Conservation (phyloP, 768 basidiomycete species). For the Russula olivacea region DNA sequence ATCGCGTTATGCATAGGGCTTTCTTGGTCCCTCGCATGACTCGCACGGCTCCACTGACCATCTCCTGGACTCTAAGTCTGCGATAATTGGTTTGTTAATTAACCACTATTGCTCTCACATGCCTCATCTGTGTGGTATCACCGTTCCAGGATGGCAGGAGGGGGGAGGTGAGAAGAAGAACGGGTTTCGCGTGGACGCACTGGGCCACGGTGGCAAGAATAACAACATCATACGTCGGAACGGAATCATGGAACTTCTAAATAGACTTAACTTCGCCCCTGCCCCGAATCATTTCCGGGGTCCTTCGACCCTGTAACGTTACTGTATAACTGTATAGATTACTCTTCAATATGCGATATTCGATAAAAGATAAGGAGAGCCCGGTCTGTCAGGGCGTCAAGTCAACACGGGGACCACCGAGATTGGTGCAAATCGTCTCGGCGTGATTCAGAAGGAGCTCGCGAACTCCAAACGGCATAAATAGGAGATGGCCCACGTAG, state of each 20-base stretch:
- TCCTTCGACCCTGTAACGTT: background rate
- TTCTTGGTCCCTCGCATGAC: background rate
- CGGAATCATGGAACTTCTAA: background rate
- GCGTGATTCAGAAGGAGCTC: background rate
- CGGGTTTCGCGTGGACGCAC: background rate
- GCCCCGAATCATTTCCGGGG: background rate
- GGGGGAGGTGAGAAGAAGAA: background rate
- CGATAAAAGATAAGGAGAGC: constrained; percentile 1
- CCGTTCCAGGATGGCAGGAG: background rate
- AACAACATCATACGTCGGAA: background rate
- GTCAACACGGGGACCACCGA: background rate
- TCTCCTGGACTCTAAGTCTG: too few relatives aligned
- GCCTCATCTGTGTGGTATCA: background rate
- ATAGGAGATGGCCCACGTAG: background rate
- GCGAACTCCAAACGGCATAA: background rate
- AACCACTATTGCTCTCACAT: background rate
- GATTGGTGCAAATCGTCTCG: background rate
- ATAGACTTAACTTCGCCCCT: background rate
- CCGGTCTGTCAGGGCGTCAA: background rate
- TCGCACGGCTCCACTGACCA: background rate
- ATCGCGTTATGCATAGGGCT: too few relatives aligned
- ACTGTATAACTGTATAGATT: background rate
- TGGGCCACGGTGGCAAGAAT: background rate
- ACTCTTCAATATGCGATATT: background rate
- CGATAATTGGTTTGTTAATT: background rate